Conservation (phyloP, 2,329 filamentous ascomycete species). For the Hymenoscyphus occultus region DNA sequence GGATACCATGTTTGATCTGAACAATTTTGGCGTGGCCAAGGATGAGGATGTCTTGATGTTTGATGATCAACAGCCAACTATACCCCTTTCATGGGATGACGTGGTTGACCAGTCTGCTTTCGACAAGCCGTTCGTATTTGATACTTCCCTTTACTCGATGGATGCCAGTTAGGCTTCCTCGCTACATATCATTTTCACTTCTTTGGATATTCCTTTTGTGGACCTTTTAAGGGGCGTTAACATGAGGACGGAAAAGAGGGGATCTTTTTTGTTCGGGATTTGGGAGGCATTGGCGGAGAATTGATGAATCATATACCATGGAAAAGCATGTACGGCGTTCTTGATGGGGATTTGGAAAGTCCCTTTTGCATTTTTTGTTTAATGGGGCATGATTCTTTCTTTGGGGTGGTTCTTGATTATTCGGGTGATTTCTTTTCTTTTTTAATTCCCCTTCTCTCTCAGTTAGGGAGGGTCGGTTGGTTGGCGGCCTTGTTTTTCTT, state of each 20-base stretch:
- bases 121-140: slow-evolving; percentile 52
- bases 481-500: neutral
- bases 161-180: slow-evolving; percentile 34
- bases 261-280: neutral
- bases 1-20: slow-evolving; percentile 45
- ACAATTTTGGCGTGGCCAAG: slow-evolving; percentile 36
- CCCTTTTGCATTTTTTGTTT: neutral
- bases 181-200: slow-evolving; percentile 8
- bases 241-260: slow-evolving; percentile 14
- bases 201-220: slow-evolving; percentile 16
- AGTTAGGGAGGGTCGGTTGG: neutral
- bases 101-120: slow-evolving; percentile 44
- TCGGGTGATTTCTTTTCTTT: neutral
- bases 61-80: slow-evolving; percentile 27
- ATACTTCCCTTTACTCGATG: slow-evolving; percentile 45
- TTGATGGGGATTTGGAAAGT: neutral
- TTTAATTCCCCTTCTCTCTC: neutral
- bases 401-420: neutral
- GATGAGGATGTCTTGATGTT: slow-evolving; percentile 31
- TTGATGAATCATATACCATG: slow-evolving; percentile 17
- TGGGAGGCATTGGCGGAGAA: slow-evolving; percentile 10
- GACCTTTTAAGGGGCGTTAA: slow-evolving; percentile 17
- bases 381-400: neutral
- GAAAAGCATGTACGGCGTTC: slow-evolving; percentile 24
- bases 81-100: slow-evolving; percentile 48